Conservation (phyloP, 2,329 filamentous ascomycete species). For the Thelonectria rubi region DNA sequence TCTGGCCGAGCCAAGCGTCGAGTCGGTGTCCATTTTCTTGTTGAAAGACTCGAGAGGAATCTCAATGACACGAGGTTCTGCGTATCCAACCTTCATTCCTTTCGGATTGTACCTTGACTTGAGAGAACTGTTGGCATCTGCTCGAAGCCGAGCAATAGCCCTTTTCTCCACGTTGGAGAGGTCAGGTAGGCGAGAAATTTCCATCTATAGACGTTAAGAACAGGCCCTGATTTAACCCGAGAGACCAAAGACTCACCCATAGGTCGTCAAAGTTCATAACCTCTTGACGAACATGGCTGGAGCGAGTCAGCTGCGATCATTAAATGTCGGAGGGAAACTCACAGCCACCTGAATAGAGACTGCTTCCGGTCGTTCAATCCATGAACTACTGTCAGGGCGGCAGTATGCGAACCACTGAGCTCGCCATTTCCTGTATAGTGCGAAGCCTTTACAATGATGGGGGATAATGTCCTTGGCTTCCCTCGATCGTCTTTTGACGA, state of each 20-base stretch:
- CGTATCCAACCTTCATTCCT: constrained; percentile 51
- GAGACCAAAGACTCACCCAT: constrained; percentile 42
- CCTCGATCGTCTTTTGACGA: constrained; percentile 27
- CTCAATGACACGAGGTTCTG: constrained; percentile 54
- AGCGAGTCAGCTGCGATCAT: constrained; percentile 27
- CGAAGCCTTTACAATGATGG: constrained; percentile 46
- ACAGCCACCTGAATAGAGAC: constrained; percentile 55
- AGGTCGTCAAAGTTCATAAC: constrained; percentile 55
- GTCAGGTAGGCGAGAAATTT: constrained; percentile 46
- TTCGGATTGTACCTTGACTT: constrained; percentile 51
- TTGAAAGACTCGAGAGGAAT: constrained; percentile 43
- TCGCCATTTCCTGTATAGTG: constrained; percentile 52
- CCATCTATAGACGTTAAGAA: constrained; percentile 38
- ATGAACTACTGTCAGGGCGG: constrained; percentile 48
- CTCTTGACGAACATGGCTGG: constrained; percentile 50
- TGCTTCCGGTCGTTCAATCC: constrained; percentile 44
- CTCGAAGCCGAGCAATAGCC: constrained; percentile 49
- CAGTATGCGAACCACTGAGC: constrained; percentile 48
- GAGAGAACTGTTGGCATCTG: constrained; percentile 50
- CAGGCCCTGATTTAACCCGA: neutral
- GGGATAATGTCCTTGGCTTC: constrained; percentile 24
- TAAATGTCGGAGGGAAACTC: constrained; percentile 12
- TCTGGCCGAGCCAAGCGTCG: constrained; percentile 35
- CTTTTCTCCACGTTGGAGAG: constrained; percentile 48
- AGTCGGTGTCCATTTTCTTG: constrained; percentile 28